Conservation (phyloP, 169 alveolate species). For the Neospora caninum region DNA sequence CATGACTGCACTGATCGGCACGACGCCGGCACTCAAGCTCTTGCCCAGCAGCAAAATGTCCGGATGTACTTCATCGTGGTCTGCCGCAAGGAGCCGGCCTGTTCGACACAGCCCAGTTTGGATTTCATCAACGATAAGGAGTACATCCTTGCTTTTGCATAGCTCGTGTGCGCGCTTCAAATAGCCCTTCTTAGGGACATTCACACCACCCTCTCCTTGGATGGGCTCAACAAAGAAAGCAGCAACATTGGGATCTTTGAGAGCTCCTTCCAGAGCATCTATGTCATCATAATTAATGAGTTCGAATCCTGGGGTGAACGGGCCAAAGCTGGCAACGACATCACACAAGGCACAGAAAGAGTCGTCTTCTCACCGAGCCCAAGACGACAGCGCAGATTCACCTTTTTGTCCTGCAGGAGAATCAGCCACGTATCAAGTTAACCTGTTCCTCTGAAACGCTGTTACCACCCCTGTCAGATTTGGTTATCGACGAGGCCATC, state of each 20-base stretch:
- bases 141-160: slow-evolving; percentile 79
- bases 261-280: slow-evolving; percentile 72
- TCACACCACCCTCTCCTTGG: slow-evolving; percentile 96
- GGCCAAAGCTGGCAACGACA: slow-evolving; percentile 62
- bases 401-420: too few species aligned
- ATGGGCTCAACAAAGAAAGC: slow-evolving; percentile 93
- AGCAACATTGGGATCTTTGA: slow-evolving; percentile 83
- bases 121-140: slow-evolving; percentile 88
- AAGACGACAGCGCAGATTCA: too few species aligned
- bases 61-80: slow-evolving; percentile 84
- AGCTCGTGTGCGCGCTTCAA: slow-evolving; percentile 81
- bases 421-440: too few species aligned
- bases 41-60: slow-evolving; percentile 91
- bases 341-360: neutral
- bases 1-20: slow-evolving; percentile 92
- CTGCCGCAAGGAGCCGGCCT: slow-evolving; percentile 87
- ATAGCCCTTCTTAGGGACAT: slow-evolving; percentile 89
- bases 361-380: too few species aligned
- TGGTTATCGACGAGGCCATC: too few species aligned
- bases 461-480: too few species aligned
- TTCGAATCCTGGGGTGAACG: slow-evolving; percentile 81
- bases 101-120: slow-evolving; percentile 94
- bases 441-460: too few species aligned
- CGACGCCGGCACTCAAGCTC: slow-evolving; percentile 91
- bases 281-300: slow-evolving; percentile 77